A percentile compares a stretch with the other conserved stretches of the same genome.
These are phyloP conservation scores for Phaeolepiota aurea DNA, from an alignment of 768 basidiomycete species.

Conservation along the genomic window DNA sequence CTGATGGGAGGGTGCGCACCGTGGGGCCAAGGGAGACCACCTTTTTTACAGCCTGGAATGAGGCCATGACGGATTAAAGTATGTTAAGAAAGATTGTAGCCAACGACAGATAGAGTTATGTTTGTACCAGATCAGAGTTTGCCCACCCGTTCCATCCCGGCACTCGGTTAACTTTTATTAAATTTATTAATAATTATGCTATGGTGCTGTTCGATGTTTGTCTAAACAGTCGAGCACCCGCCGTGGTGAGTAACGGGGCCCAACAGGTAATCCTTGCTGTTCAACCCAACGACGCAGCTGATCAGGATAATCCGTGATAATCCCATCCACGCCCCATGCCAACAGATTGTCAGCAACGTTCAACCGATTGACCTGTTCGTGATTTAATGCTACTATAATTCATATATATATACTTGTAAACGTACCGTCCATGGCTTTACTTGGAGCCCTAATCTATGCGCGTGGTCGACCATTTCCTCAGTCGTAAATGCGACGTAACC, in stretches of 20 bases:
- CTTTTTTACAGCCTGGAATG: slow-evolving; percentile 71
- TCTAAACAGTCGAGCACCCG: slow-evolving; percentile 56
- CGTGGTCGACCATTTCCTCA: slow-evolving; percentile 55
- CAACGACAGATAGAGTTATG: slow-evolving; percentile 18
- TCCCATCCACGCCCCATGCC: slow-evolving; percentile 59
- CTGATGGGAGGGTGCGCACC: slow-evolving; percentile 68
- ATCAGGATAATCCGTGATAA: slow-evolving; percentile 71
- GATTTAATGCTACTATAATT: background rate
- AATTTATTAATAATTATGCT: background rate
- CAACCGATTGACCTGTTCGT: slow-evolving; percentile 59
- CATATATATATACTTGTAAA: slow-evolving; percentile 3
- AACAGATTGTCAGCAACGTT: slow-evolving; percentile 54
- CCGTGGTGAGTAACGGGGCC: slow-evolving; percentile 50
- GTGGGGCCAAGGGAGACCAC: slow-evolving; percentile 78
- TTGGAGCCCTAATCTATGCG: slow-evolving; percentile 52
- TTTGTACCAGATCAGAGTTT: slow-evolving; percentile 16
- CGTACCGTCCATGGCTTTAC: slow-evolving; percentile 74
- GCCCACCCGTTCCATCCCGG: slow-evolving; percentile 35
- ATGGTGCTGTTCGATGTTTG: slow-evolving; percentile 23
- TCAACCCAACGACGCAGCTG: slow-evolving; percentile 48
- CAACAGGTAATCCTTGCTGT: slow-evolving; percentile 41
- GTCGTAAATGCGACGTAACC: slow-evolving; percentile 55
- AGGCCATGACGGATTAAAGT: slow-evolving; percentile 41
- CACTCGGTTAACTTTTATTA: slow-evolving; percentile 1
- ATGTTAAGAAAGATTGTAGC: slow-evolving; percentile 14